Evolutionary conservation across 2,329 filamentous ascomycete species (phyloP).

Genomic region (Diaporthe citri): DNA sequence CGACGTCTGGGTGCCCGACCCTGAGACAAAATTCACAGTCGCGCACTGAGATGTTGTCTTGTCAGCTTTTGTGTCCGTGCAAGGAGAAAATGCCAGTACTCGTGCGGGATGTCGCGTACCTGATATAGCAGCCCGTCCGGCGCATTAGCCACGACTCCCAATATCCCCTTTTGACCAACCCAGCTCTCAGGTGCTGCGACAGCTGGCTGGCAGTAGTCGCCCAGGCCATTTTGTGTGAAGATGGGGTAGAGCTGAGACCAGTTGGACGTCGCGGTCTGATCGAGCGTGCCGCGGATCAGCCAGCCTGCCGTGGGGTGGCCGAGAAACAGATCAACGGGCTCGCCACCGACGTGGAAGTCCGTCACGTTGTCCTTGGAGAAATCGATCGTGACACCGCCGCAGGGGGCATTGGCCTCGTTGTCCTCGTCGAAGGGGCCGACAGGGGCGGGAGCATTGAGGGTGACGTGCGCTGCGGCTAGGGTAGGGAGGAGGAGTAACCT

Average conservation of each 20-base stretch:
- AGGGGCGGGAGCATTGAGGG: slow-evolving; percentile 59
- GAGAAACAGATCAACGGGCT: slow-evolving; percentile 61
- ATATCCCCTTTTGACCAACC: slow-evolving; percentile 66
- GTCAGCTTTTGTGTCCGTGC: slow-evolving; percentile 6
- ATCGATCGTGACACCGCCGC: slow-evolving; percentile 65
- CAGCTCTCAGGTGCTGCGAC: slow-evolving; percentile 64
- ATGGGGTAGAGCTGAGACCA: slow-evolving; percentile 70
- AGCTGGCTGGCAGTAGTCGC: slow-evolving; percentile 64
- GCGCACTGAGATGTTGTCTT: slow-evolving; percentile 57
- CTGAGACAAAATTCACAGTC: slow-evolving; percentile 66
- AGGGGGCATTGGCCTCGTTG: slow-evolving; percentile 60
- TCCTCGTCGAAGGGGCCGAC: slow-evolving; percentile 64
- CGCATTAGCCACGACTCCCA: slow-evolving; percentile 64
- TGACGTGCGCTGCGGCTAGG: slow-evolving; percentile 66
- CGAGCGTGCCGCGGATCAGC: slow-evolving; percentile 70
- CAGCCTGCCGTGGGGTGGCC: slow-evolving; percentile 67
- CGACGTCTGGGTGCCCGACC: slow-evolving; percentile 47
- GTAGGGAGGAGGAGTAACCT: slow-evolving; percentile 54
- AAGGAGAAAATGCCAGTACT: not conserved
- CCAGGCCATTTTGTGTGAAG: slow-evolving; percentile 66
- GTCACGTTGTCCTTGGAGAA: slow-evolving; percentile 54
- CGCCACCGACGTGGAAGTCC: slow-evolving; percentile 70
- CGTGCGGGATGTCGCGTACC: slow-evolving; percentile 50
- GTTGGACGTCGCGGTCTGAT: slow-evolving; percentile 58
- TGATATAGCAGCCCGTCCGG: slow-evolving; percentile 69